These are phyloP conservation scores for Geotrichum klebahnii DNA, from an alignment of 1,139 yeast species.

Conservation along the genomic window DNA sequence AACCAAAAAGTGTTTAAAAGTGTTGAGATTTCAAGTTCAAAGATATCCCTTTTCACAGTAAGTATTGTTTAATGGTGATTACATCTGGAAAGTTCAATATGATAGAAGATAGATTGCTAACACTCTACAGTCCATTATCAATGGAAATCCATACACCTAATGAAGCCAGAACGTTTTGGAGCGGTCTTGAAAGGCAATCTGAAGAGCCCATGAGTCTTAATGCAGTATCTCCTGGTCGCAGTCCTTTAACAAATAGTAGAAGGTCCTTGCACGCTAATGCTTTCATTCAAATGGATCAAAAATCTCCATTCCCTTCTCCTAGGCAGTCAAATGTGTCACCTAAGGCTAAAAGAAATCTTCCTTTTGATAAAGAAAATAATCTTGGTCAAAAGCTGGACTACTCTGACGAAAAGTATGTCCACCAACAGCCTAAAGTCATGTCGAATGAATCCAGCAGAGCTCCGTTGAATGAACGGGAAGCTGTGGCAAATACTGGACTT, in stretches of 20 bases:
- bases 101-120: no score
- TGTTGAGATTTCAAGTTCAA: no score
- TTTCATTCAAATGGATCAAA: constrained; percentile 9
- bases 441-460: no score
- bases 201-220: background rate
- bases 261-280: constrained; percentile 5
- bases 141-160: background rate
- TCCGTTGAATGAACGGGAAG: no score
- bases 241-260: background rate
- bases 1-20: background rate
- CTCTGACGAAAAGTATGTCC: background rate
- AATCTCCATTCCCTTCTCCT: constrained; percentile 6
- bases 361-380: constrained; percentile 1
- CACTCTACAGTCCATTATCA: background rate
- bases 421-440: background rate
- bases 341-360: no score
- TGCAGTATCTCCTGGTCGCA: background rate
- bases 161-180: constrained; percentile 13
- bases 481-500: no score
- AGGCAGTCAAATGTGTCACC: no score
- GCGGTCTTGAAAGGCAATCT: constrained; percentile 8
- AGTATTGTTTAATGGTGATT: no score
- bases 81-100: no score
- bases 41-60: no score
- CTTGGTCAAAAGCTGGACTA: no score